Evolutionary conservation across 495 filamentous ascomycete species (phyloP).

Genomic region (Xylaria scruposa): DNA sequence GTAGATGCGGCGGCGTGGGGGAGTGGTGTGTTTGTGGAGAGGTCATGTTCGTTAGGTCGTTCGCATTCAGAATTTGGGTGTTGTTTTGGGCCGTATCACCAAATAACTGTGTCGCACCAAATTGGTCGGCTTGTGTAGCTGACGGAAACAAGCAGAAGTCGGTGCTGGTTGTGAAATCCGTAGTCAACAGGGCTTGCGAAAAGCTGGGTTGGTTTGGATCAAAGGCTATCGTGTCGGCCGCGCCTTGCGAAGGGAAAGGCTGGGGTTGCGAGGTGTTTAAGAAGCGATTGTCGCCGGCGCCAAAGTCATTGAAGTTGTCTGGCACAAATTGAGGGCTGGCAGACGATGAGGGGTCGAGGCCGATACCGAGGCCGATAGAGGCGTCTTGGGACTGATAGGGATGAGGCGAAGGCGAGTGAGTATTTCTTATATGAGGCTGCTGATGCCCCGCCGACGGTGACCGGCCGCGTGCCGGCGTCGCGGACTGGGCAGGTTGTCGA

Average conservation of each 20-base stretch:
- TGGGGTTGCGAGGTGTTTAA: slow-evolving; percentile 51
- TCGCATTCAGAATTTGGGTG: slow-evolving; percentile 50
- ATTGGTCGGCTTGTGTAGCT: slow-evolving; percentile 46
- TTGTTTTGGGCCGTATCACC: slow-evolving; percentile 64
- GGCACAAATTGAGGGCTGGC: slow-evolving; percentile 43
- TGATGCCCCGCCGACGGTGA: slow-evolving; percentile 54
- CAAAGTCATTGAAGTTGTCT: slow-evolving; percentile 47
- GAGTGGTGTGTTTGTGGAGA: slow-evolving; percentile 65
- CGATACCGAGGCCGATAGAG: slow-evolving; percentile 56
- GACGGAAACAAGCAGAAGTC: slow-evolving; percentile 64
- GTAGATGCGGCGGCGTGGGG: slow-evolving; percentile 72
- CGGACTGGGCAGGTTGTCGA: slow-evolving; percentile 48
- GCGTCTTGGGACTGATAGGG: slow-evolving; percentile 52
- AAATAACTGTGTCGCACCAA: slow-evolving; percentile 57
- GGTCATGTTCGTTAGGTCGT: slow-evolving; percentile 71
- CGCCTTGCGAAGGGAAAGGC: slow-evolving; percentile 42
- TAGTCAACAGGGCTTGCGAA: slow-evolving; percentile 45
- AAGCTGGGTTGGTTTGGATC: slow-evolving; percentile 47
- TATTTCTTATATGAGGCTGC: slow-evolving; percentile 59
- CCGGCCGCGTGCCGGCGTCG: slow-evolving; percentile 51
- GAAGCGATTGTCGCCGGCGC: slow-evolving; percentile 43
- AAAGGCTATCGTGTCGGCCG: slow-evolving; percentile 45
- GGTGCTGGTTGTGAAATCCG: slow-evolving; percentile 49
- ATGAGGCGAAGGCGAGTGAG: slow-evolving; percentile 56
- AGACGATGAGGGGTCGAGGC: slow-evolving; percentile 47